A percentile compares a stretch with the other conserved stretches of the same genome.
Evolutionary conservation across 805 yeast species (phyloP).

Genomic region (Kazachstania viticola): DNA sequence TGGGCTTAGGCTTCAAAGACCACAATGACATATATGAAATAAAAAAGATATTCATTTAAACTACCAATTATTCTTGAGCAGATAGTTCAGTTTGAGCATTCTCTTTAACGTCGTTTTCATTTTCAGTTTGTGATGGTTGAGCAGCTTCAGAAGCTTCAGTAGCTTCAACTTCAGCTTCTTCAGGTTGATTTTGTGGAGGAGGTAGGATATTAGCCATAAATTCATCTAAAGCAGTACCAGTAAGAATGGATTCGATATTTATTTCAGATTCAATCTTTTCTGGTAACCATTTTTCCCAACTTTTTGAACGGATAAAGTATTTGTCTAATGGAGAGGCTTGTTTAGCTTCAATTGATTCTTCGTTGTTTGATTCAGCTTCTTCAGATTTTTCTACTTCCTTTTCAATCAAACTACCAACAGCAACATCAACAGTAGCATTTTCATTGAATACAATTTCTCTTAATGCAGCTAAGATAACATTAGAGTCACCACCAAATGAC

Average conservation of each 20-base stretch:
- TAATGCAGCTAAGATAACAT: slow-evolving; percentile 21
- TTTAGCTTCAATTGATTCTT: slow-evolving; percentile 1
- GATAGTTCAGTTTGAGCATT: no score
- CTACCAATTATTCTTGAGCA: background rate
- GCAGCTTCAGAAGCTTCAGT: slow-evolving; percentile 14
- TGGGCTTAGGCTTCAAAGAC: no score
- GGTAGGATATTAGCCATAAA: slow-evolving; percentile 7
- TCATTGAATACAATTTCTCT: slow-evolving; percentile 24
- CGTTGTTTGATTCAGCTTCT: slow-evolving; percentile 1
- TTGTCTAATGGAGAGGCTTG: slow-evolving; percentile 8
- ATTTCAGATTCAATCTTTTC: slow-evolving; percentile 11
- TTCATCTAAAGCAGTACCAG: slow-evolving; percentile 18
- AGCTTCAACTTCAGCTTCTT: slow-evolving; percentile 4
- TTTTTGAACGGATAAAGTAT: slow-evolving; percentile 22
- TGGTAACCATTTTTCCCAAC: slow-evolving; percentile 18
- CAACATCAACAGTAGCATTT: slow-evolving; percentile 21
- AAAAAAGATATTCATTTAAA: background rate
- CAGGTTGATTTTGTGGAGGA: slow-evolving; percentile 1
- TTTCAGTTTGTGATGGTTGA: slow-evolving; percentile 1
- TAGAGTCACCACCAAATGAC: slow-evolving; percentile 33
- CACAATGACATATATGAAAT: no score
- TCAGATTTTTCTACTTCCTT: slow-evolving; percentile 1
- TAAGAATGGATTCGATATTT: slow-evolving; percentile 11
- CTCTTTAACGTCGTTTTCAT: no score
- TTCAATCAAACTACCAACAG: slow-evolving; percentile 10